Conservation (phyloP, 2,329 filamentous ascomycete genomes). For the Aspergillus jensenii region DNA sequence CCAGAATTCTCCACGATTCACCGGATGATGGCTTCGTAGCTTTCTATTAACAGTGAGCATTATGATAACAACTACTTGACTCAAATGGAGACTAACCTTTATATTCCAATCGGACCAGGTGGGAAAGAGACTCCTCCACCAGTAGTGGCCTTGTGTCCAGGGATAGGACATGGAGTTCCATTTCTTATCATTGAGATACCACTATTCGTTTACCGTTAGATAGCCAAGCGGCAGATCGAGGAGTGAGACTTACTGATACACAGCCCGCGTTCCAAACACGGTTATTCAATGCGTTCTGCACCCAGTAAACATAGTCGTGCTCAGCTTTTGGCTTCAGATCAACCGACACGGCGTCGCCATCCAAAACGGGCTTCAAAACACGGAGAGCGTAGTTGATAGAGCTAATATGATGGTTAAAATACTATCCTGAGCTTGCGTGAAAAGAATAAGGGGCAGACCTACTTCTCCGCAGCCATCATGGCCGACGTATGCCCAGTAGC, state of each 20-base stretch:
- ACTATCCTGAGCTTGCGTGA: no score
- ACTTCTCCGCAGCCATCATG: constrained; percentile 60
- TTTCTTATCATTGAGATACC: constrained; percentile 27
- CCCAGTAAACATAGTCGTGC: constrained; percentile 43
- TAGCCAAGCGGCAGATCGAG: no score
- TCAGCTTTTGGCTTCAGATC: constrained; percentile 51
- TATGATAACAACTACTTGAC: not conserved
- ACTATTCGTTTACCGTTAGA: not conserved
- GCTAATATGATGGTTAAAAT: constrained; percentile 14
- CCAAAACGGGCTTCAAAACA: constrained; percentile 54
- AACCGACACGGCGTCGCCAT: constrained; percentile 41
- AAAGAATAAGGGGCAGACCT: not conserved
- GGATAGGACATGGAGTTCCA: constrained; percentile 30
- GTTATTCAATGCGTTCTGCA: constrained; percentile 46
- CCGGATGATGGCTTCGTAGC: not conserved
- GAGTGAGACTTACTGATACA: constrained; percentile 14
- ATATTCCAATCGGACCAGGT: constrained; percentile 26
- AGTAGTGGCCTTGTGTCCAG: constrained; percentile 27
- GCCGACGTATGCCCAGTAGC: constrained; percentile 48
- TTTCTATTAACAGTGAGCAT: not conserved
- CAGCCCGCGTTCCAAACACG: constrained; percentile 48
- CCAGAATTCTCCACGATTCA: no score
- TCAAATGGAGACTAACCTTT: not conserved
- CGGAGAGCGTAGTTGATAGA: constrained; percentile 60
- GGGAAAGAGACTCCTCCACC: constrained; percentile 29